Percentiles rank a stretch among this genome's conserved stretches.
Conservation (phyloP, 1,284 basidiomycete species). For the Xerocomus minutiporus region DNA sequence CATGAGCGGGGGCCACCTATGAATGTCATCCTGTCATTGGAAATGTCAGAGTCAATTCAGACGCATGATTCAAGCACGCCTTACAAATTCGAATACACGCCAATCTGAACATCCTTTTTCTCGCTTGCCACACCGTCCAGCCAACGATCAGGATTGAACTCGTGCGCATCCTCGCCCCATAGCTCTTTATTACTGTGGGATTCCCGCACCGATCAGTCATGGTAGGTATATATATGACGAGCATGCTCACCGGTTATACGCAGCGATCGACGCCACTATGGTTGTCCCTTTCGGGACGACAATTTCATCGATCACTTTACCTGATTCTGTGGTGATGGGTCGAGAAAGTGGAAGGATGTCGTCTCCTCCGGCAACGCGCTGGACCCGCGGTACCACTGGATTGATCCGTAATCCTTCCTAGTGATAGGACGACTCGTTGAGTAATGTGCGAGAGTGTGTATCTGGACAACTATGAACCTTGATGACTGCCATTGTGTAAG, state of each 20-base stretch:
- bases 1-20: constrained; percentile 40
- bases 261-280: constrained; percentile 33
- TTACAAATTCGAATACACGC: constrained; percentile 51
- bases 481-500: constrained; percentile 46
- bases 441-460: too few relatives aligned
- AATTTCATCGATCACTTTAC: constrained; percentile 35
- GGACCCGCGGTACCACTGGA: constrained; percentile 33
- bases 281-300: constrained; percentile 34
- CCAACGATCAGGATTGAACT: constrained; percentile 55
- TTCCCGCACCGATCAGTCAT: neutral
- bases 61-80: constrained; percentile 11
- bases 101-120: constrained; percentile 38
- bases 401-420: constrained; percentile 42
- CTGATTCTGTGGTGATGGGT: constrained; percentile 37
- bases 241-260: constrained; percentile 35
- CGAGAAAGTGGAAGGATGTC: constrained; percentile 42
- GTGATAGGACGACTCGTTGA: neutral
- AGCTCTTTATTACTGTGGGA: constrained; percentile 38
- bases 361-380: constrained; percentile 37
- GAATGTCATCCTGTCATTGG: constrained; percentile 40
- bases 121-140: constrained; percentile 30
- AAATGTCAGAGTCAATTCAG: neutral
- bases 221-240: neutral
- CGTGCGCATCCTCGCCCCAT: constrained; percentile 48
- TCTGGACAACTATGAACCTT: constrained; percentile 37